Conservation (phyloP, 495 filamentous ascomycete species). For the Chaetomium cochliodes region DNA sequence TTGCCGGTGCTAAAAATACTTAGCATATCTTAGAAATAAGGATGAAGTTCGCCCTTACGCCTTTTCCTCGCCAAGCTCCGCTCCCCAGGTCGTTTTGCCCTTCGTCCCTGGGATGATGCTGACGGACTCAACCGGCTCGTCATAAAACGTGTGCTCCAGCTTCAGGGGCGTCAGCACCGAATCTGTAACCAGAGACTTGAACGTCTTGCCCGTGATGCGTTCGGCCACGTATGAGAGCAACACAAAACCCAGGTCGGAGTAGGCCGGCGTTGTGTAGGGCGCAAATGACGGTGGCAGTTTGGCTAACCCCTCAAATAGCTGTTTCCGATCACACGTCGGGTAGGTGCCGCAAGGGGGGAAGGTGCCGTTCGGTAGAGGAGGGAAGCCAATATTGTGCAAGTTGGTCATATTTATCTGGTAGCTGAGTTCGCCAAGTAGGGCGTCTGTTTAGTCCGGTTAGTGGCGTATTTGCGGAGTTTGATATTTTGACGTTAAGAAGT, state of each 20-base stretch:
- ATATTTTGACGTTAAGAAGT: neutral
- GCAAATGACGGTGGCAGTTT: slow-evolving; percentile 41
- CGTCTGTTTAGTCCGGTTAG: slow-evolving; percentile 32
- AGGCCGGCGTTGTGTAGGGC: slow-evolving; percentile 39
- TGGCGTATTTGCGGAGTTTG: neutral
- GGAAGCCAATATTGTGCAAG: slow-evolving; percentile 35
- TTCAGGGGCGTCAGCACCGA: slow-evolving; percentile 44
- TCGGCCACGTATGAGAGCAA: slow-evolving; percentile 43
- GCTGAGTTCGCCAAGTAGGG: slow-evolving; percentile 42
- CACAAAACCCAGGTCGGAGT: slow-evolving; percentile 43
- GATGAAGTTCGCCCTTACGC: slow-evolving; percentile 28
- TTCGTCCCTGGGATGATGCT: slow-evolving; percentile 40
- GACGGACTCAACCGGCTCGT: slow-evolving; percentile 33
- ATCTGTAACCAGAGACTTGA: slow-evolving; percentile 41
- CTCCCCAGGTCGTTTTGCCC: slow-evolving; percentile 34
- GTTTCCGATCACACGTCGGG: slow-evolving; percentile 42
- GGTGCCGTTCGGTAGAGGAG: slow-evolving; percentile 41
- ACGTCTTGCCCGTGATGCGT: slow-evolving; percentile 39
- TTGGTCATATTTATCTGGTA: slow-evolving; percentile 34
- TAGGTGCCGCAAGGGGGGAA: slow-evolving; percentile 46
- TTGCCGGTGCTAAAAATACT: slow-evolving; percentile 50
- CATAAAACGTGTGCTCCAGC: slow-evolving; percentile 43
- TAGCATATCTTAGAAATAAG: neutral
- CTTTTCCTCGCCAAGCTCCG: slow-evolving; percentile 37
- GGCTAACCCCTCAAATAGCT: slow-evolving; percentile 40